Conservation (phyloP, 768 basidiomycete species). For the Chlorophyllum brunneum region DNA sequence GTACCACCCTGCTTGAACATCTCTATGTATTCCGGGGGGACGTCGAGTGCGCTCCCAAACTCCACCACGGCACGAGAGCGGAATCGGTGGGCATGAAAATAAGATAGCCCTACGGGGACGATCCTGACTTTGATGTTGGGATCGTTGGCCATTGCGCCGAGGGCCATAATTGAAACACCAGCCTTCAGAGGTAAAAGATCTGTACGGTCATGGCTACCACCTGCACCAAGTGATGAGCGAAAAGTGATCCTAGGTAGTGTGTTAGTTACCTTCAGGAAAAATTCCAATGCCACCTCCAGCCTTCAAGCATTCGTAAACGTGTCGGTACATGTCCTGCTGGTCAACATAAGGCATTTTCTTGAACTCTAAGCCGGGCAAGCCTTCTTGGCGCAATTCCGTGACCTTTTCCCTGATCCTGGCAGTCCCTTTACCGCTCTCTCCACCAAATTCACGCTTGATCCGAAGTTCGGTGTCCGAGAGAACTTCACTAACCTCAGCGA, state of each 20-base stretch:
- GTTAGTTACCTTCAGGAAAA: constrained; percentile 96
- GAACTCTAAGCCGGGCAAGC: constrained; percentile 65
- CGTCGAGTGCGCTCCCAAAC: constrained; percentile 87
- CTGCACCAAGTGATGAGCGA: constrained; percentile 38
- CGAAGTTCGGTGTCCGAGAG: constrained; percentile 83
- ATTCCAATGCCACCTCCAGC: constrained; percentile 93
- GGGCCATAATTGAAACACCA: constrained; percentile 95
- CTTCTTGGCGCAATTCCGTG: constrained; percentile 52
- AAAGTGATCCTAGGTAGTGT: not conserved
- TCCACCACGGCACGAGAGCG: constrained; percentile 96
- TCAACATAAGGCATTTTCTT: constrained; percentile 87
- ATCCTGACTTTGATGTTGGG: constrained; percentile 85
- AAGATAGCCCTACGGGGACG: constrained; percentile 77
- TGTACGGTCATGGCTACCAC: constrained; percentile 96
- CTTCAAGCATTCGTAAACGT: constrained; percentile 84
- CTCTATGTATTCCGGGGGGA: constrained; percentile 84
- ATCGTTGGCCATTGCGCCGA: constrained; percentile 95
- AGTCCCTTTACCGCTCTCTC: constrained; percentile 75
- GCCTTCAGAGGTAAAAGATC: constrained; percentile 96
- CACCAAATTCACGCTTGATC: constrained; percentile 84
- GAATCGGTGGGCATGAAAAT: constrained; percentile 82
- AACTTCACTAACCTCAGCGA: constrained; percentile 85
- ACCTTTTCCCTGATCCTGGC: constrained; percentile 62
- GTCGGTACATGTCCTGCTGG: constrained; percentile 91
- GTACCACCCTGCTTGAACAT: constrained; percentile 89